Conservation (phyloP, 2,329 filamentous ascomycete species). For the Talaromyces sp. region DNA sequence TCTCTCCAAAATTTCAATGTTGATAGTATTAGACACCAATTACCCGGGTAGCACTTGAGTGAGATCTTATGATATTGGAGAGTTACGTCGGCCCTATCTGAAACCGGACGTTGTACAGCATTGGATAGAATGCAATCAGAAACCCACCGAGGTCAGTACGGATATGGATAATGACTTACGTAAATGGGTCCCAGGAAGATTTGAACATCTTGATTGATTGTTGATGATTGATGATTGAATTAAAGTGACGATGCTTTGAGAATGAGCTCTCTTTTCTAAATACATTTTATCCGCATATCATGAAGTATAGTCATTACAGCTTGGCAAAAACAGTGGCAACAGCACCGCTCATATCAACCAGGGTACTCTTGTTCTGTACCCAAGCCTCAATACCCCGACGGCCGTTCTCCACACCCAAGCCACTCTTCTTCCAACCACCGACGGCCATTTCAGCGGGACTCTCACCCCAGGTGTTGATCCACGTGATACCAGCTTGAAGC, state of each 20-base stretch:
- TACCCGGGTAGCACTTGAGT: too few species aligned
- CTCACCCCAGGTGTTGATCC: constrained; percentile 95
- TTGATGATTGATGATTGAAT: background rate
- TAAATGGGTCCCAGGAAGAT: too few species aligned
- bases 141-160: too few species aligned
- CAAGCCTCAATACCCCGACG: constrained; percentile 77
- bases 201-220: background rate
- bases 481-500: constrained; percentile 83
- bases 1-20: too few species aligned
- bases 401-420: constrained; percentile 85
- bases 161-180: too few species aligned
- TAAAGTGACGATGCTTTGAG: background rate
- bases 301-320: constrained; percentile 46
- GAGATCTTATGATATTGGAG: too few species aligned
- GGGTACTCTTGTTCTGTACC: constrained; percentile 83
- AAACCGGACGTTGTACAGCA: background rate
- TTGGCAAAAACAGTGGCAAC: constrained; percentile 76
- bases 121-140: background rate
- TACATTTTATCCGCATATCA: constrained; percentile 3
- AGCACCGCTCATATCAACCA: constrained; percentile 76
- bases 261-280: background rate
- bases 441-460: constrained; percentile 89
- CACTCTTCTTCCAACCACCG: constrained; percentile 89
- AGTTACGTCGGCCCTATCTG: too few species aligned
- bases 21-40: too few species aligned